Evolutionary conservation across 352 stramenopile species (phyloP), one percentile per base, ranked within the genome.

Genomic region (Phytopythium aichiense): DNA sequence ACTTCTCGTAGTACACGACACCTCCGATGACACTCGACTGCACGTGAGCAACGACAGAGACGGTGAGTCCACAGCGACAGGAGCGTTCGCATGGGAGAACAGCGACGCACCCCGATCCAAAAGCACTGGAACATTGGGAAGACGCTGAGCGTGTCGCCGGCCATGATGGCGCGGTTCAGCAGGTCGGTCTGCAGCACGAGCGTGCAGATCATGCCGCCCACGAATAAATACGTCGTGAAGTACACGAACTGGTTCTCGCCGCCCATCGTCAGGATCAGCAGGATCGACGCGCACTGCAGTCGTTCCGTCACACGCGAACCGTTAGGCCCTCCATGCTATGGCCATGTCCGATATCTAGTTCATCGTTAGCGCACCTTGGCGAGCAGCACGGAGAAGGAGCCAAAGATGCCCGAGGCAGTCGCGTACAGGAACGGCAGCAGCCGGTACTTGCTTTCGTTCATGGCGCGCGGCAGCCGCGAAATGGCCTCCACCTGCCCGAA

Each of bases 91-190:
- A 48, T n/a, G 7, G 6, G 42, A 25, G 11, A 13, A 7, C 6
- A 22, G n/a, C 46, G 5, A 84, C 83, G 56, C 61, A 94, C 85
- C 20, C 85, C 82, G 62, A 94, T 94, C 83, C 85, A 94, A 55
- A 94, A 92, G 69, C 85, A 94, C 73, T 94, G 85, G 58, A 94
- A 94, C 80, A 94, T 92, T 2, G 85, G 85, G 56, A 92, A 94
- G 5, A 94, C 85, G 48, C 81, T 91, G 23, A 94, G 77, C n/a
- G 83, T 94, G 54, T 92, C 85, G 8, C 85, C 85, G 7, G 64
- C 67, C 85, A 94, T 94, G 65, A 94, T 92, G 12, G 83, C 84
- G 40, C 85, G 83, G 67, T 94, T 94, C 15, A 94, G 68, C 60
- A 92, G 52, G 52, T 94, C 83, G 0, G 85, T 94, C 63, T 94